Evolutionary conservation across 108 stramenopile species (phyloP), one percentile per base, ranked within the genome.

Genomic region (Halocafeteria seosinensis): DNA sequence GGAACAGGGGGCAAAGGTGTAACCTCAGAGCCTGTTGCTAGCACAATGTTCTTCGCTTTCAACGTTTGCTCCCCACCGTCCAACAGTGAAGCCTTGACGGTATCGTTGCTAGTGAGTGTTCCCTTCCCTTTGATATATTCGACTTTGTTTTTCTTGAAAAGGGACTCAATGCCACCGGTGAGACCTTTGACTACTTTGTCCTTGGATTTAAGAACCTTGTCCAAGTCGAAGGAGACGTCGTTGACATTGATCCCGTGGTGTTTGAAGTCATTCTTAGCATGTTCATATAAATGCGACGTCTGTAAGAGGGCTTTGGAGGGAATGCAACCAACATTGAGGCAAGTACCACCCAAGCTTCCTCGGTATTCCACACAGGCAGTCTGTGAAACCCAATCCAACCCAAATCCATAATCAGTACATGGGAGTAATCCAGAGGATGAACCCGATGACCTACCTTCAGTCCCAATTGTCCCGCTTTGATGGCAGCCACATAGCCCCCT

Each of bases 261-360:
- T n/a, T 77, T 78, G 78, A 95, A 93, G 68, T 93, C 84, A 64
- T 88, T 76, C 68, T 81, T 87, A 63, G 90, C 91, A 66, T 94
- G 88, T 63, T 98, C 89, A 76, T 81, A 98, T 65, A 93, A 86
- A 75, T 98, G 97, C 50, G 78, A 73, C 61, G 85, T 84, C 37
- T 80, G 73, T 37, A 98, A 82, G 36, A 98, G 77, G 0, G 97
- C 97, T 84, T 98, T 98, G 82, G 90, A 92, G 35, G 97, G 97
- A 74, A 98, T 98, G 83, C 97, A 98, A 13, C 97, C 97, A 23
- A 98, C 94, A 64, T 98, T 95, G 65, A 94, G 83, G 76, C 92
- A 94, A 31, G 92, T 88, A 26, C 77, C 78, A n/a, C 92, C 94
- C 34, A 95, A 77, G 53, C 82, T 64, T 11, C 94, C 97, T 17